Percentiles rank a stretch among this genome's conserved stretches.
Evolutionary conservation across 2,329 filamentous ascomycete species (phyloP).

Genomic region (Curvularia verruculosa): DNA sequence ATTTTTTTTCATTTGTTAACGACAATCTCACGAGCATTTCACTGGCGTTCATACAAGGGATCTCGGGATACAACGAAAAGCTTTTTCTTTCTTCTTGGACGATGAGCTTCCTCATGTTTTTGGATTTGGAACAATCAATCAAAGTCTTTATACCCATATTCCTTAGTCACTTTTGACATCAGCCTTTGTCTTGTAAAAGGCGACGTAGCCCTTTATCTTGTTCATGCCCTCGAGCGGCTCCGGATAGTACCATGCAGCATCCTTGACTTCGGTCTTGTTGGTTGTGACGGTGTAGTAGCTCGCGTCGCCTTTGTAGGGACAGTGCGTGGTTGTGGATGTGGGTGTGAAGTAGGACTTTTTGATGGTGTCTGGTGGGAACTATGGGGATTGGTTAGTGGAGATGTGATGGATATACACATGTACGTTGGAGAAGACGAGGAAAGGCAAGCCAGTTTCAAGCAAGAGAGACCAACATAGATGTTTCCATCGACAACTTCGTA

Average conservation of each 20-base stretch:
- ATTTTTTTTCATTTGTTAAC: background rate
- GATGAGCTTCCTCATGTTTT: background rate
- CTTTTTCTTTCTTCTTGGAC: background rate
- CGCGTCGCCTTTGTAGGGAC: conserved; percentile 64
- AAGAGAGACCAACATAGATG: conserved; percentile 54
- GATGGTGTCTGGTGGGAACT: conserved; percentile 53
- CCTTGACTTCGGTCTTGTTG: conserved; percentile 56
- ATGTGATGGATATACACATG: background rate
- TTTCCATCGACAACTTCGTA: conserved; percentile 65
- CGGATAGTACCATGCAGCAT: conserved; percentile 67
- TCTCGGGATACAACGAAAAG: background rate
- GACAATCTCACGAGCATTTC: conserved; percentile 16
- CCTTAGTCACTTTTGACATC: conserved; percentile 21
- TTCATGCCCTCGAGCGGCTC: conserved; percentile 56
- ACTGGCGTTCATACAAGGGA: conserved; percentile 12
- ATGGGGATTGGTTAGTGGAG: conserved; percentile 3
- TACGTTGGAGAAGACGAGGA: background rate
- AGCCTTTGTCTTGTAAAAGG: conserved; percentile 60
- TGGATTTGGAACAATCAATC: background rate
- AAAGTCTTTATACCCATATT: conserved; percentile 1
- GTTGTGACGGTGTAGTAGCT: conserved; percentile 62
- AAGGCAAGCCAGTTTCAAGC: background rate
- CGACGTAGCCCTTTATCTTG: conserved; percentile 62
- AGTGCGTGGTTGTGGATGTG: conserved; percentile 57
- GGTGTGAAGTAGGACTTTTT: conserved; percentile 52